Percentiles rank a stretch among this genome's conserved stretches.
Conservation (phyloP, 2,329 filamentous ascomycete species). For the Diaporthe aspalathi region DNA sequence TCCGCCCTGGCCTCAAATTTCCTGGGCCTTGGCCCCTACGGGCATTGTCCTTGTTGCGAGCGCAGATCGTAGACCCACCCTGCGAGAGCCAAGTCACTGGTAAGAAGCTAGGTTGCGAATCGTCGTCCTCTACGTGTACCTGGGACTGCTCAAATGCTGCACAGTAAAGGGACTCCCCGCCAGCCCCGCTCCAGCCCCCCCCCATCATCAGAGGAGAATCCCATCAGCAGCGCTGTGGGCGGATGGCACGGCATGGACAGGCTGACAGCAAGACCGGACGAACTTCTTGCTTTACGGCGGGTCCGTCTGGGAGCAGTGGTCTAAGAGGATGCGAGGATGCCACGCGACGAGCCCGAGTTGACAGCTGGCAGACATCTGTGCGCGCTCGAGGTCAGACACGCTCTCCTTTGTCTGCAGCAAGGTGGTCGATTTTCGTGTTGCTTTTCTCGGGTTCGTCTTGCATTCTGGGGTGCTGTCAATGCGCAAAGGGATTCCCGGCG, state of each 20-base stretch:
- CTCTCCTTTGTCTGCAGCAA: background rate
- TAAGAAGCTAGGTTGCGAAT: background rate
- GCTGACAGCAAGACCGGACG: background rate
- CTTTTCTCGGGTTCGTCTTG: background rate
- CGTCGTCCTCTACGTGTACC: background rate
- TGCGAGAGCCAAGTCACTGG: background rate
- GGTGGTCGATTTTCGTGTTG: background rate
- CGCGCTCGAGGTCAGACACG: slow-evolving; percentile 6
- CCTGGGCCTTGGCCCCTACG: background rate
- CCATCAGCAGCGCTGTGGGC: background rate
- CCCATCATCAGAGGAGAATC: background rate
- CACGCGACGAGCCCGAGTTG: background rate
- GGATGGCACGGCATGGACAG: background rate
- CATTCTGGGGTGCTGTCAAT: background rate
- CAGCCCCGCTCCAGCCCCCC: background rate
- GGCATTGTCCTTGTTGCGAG: slow-evolving; percentile 15
- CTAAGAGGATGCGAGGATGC: slow-evolving; percentile 17
- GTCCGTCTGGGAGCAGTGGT: background rate
- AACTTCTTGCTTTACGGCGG: background rate
- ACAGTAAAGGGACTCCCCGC: background rate
- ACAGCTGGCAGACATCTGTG: slow-evolving; percentile 18
- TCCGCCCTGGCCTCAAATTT: slow-evolving; percentile 16
- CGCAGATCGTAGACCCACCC: slow-evolving; percentile 9
- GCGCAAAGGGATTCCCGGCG: background rate
- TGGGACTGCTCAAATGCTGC: slow-evolving; percentile 16